These are phyloP conservation scores for Sphagnum tenellum DNA, from an alignment of 225 moss, liverwort and hornwort species.

Conservation along the genomic window DNA sequence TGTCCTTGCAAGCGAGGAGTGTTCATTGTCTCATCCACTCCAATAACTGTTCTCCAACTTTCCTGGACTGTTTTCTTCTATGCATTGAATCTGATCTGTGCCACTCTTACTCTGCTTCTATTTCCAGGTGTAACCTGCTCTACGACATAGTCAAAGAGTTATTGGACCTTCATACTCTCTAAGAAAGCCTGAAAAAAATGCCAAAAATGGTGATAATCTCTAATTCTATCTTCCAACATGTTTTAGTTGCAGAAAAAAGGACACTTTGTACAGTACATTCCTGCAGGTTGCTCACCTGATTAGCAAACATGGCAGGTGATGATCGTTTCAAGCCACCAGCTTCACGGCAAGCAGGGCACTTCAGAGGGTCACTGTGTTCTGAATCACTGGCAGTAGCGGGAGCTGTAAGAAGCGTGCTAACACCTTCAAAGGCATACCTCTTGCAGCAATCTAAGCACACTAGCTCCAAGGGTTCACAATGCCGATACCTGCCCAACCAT, in stretches of 20 bases:
- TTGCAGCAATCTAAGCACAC: constrained; percentile 77
- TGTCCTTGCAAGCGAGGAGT: too few relatives aligned
- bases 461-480: constrained; percentile 75
- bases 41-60: too few relatives aligned
- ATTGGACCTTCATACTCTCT: too few relatives aligned
- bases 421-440: constrained; percentile 44
- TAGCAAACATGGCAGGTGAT: constrained; percentile 74
- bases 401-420: constrained; percentile 32
- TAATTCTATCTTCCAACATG: too few relatives aligned
- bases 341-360: constrained; percentile 67
- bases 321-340: constrained; percentile 53
- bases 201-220: too few relatives aligned
- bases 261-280: background rate
- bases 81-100: too few relatives aligned
- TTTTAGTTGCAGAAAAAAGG: background rate
- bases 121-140: too few relatives aligned
- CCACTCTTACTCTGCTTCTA: too few relatives aligned
- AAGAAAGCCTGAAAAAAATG: too few relatives aligned
- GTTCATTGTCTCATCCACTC: too few relatives aligned
- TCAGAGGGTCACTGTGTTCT: constrained; percentile 36
- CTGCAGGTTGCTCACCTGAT: constrained; percentile 37
- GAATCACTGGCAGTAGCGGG: constrained; percentile 11
- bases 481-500: constrained; percentile 50
- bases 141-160: too few relatives aligned
- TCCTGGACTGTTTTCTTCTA: too few relatives aligned